Evolutionary conservation across 129 eudicot species (phyloP), one percentile per base, ranked within the genome.

Genomic region (Flaveria linearis): DNA sequence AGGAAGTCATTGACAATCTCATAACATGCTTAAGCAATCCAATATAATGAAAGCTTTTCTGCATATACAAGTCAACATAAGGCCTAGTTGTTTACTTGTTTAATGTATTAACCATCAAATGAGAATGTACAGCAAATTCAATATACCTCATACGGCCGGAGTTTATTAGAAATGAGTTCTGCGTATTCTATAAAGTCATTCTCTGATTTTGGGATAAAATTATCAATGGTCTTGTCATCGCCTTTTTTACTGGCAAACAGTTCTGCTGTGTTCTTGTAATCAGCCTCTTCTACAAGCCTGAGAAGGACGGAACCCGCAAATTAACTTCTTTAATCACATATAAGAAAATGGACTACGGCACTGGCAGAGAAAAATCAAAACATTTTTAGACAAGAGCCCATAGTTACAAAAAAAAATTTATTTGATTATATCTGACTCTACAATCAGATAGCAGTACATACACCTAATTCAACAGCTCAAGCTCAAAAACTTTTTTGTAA

Each of bases 261-360:
- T 71, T 93, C 98, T 39, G 95, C 80, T 26, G 98, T 93, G 78
- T 91, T 77, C 80, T 82, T 93, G 79, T 74, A 93, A 76, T 93
- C 98, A 55, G 98, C 98, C 84, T 93, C 98, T 75, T 93, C 98
- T 45, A 90, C 95, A 74, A 93, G 98, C 88, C 98, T 93, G 53
- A 47, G 53, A 82, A 7, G 22, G 10, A 52, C 7, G 58, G 10
- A 52, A 52, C 22, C 58, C 58, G 3, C 22, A 52, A 3, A 51
- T n/a, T 52, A 52, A n/a, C 7, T 52, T 52, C 10, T 16, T 52
- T 15, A 52, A n/a, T 52, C 22, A 6, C 58, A n/a, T 52, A n/a
- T 4, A 52, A 52, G 23, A 52, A 47, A 47, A 47, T 43, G 49
- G 49, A 9, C 41, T 36, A 36, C 41, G 41, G 7, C 41, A 36